Evolutionary conservation across 2,329 filamentous ascomycete species (phyloP).

Genomic region (Aaosphaeria arxii): DNA sequence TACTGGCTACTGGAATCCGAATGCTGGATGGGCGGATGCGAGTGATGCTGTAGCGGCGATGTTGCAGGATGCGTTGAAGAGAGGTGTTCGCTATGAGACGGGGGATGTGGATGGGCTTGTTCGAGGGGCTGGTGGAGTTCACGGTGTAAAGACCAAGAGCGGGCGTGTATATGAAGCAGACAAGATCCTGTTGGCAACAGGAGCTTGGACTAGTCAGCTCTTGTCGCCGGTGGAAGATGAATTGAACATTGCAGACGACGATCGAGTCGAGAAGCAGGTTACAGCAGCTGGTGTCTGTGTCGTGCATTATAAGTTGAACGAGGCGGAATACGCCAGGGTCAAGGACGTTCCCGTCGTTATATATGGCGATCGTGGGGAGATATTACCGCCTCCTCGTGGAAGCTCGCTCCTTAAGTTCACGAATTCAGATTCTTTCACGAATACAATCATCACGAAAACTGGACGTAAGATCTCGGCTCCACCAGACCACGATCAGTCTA

Average conservation of each 20-base stretch:
- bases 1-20: slow-evolving; percentile 37
- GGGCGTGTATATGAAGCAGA: slow-evolving; percentile 51
- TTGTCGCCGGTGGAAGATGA: slow-evolving; percentile 50
- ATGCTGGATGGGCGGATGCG: slow-evolving; percentile 53
- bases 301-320: slow-evolving; percentile 54
- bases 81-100: slow-evolving; percentile 46
- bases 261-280: slow-evolving; percentile 52
- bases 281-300: slow-evolving; percentile 59
- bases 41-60: slow-evolving; percentile 45
- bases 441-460: slow-evolving; percentile 47
- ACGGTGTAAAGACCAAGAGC: slow-evolving; percentile 49
- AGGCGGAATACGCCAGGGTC: slow-evolving; percentile 49
- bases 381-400: slow-evolving; percentile 50
- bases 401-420: slow-evolving; percentile 57
- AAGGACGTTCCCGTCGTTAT: slow-evolving; percentile 55
- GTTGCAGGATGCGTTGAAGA: slow-evolving; percentile 41
- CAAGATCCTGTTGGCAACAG: slow-evolving; percentile 54
- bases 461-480: slow-evolving; percentile 55
- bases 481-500: slow-evolving; percentile 44
- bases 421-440: slow-evolving; percentile 58
- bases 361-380: slow-evolving; percentile 46
- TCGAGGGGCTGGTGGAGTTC: slow-evolving; percentile 30
- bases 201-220: slow-evolving; percentile 55
- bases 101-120: slow-evolving; percentile 47
- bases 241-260: slow-evolving; percentile 37